Conservation (phyloP, 768 basidiomycete genomes). For the Boletales sp. region DNA sequence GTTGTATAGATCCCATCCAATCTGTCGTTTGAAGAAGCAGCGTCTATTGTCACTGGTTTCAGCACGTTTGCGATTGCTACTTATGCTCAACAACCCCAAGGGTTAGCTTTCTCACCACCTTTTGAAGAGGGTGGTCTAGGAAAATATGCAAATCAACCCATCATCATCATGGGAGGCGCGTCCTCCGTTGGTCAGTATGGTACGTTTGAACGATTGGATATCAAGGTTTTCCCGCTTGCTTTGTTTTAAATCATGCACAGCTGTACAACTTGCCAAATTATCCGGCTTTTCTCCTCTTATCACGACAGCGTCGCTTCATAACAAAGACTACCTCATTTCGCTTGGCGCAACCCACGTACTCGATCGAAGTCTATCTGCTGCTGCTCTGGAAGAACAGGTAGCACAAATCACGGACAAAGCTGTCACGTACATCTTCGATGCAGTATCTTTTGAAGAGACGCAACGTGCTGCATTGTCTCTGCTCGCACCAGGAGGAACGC, state of each 20-base stretch:
- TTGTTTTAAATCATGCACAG: constrained; percentile 1
- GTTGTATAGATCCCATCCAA: constrained; percentile 28
- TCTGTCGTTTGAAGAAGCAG: constrained; percentile 35
- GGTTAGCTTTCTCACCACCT: constrained; percentile 25
- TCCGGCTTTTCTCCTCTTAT: constrained; percentile 36
- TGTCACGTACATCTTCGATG: constrained; percentile 22
- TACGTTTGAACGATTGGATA: constrained; percentile 1
- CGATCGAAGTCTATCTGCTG: constrained; percentile 23
- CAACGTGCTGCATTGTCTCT: constrained; percentile 28
- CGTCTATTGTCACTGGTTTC: constrained; percentile 33
- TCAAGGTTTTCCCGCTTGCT: no score
- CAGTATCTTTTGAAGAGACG: constrained; percentile 32
- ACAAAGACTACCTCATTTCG: constrained; percentile 26
- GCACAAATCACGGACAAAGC: constrained; percentile 1
- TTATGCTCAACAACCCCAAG: constrained; percentile 24
- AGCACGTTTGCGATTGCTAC: constrained; percentile 33
- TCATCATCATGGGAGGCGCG: constrained; percentile 36
- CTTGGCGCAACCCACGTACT: constrained; percentile 38
- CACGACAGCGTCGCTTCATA: constrained; percentile 35
- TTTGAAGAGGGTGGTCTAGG: constrained; percentile 28
- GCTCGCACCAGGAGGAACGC: constrained; percentile 28
- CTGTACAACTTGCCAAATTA: constrained; percentile 31
- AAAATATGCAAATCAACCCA: constrained; percentile 30
- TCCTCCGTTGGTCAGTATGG: constrained; percentile 37
- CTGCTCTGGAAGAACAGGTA: constrained; percentile 5